Conservation (phyloP, 2,329 filamentous ascomycete species). For the Fusarium sp. region DNA sequence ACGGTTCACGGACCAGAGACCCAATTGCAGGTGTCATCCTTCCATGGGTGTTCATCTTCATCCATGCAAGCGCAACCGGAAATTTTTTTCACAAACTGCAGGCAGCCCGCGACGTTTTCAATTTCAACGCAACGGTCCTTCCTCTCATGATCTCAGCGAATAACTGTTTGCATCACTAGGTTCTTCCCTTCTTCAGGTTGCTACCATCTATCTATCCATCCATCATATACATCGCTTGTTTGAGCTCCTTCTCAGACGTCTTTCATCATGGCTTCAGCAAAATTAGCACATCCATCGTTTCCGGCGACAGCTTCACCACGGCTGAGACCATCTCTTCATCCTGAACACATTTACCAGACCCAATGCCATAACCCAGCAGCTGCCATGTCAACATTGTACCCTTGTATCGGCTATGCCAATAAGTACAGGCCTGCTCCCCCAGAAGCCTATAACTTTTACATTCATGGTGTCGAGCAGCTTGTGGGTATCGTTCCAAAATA, state of each 20-base stretch:
- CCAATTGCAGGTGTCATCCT: conserved; percentile 19
- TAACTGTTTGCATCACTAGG: conserved; percentile 7
- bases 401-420: conserved; percentile 36
- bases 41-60: conserved; percentile 24
- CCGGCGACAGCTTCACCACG: conserved; percentile 13
- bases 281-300: conserved; percentile 26
- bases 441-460: conserved; percentile 32
- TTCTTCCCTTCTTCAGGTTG: background rate
- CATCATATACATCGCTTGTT: background rate
- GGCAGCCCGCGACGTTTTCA: background rate
- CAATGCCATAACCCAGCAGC: background rate
- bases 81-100: conserved; percentile 10
- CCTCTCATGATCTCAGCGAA: background rate
- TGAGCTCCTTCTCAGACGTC: background rate
- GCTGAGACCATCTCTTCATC: conserved; percentile 7
- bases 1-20: conserved; percentile 29
- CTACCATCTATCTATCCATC: background rate
- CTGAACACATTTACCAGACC: conserved; percentile 10
- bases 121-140: conserved; percentile 4
- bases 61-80: conserved; percentile 25
- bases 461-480: conserved; percentile 33
- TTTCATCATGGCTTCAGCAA: conserved; percentile 27
- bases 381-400: conserved; percentile 26
- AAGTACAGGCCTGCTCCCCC: conserved; percentile 15
- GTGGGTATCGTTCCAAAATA: conserved; percentile 36